Evolutionary conservation across 225 moss, liverwort and hornwort species (phyloP).

Genomic region (Physcomitrium patens): DNA sequence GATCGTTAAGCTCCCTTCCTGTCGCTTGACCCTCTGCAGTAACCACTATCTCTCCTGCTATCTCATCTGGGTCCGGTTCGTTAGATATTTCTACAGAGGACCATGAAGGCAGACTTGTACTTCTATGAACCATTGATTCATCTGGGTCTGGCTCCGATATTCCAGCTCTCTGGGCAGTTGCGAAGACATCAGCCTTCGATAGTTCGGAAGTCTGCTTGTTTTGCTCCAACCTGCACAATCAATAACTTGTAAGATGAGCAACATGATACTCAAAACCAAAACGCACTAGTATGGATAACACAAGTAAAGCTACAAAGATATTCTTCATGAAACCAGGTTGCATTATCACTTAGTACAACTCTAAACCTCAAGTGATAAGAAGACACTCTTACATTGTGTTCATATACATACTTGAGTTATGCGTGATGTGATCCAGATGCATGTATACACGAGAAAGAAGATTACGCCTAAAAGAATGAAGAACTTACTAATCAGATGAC

Average conservation of each 20-base stretch:
- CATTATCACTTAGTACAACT: slow-evolving; percentile 1
- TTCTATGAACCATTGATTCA: slow-evolving; percentile 35
- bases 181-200: slow-evolving; percentile 27
- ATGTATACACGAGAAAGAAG: not conserved
- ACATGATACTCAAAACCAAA: not conserved
- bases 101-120: slow-evolving; percentile 12
- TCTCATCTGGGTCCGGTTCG: slow-evolving; percentile 52
- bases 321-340: slow-evolving; percentile 4
- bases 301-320: slow-evolving; percentile 3
- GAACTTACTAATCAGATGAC: not conserved
- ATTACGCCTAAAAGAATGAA: not conserved
- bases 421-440: not conserved
- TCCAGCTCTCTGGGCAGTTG: slow-evolving; percentile 20
- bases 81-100: slow-evolving; percentile 17
- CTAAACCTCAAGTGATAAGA: not conserved
- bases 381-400: not conserved
- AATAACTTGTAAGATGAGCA: slow-evolving; percentile 10
- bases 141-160: slow-evolving; percentile 42
- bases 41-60: slow-evolving; percentile 29
- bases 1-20: slow-evolving; percentile 17
- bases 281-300: not conserved
- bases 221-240: slow-evolving; percentile 43
- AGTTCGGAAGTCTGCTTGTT: slow-evolving; percentile 28
- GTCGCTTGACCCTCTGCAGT: slow-evolving; percentile 40
- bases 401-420: not conserved